A percentile compares a stretch with the other conserved stretches of the same genome.
phyloP scores from a whole-genome alignment of 2,329 filamentous ascomycete genomes.

The Talaromyces rugulosus region DNA sequence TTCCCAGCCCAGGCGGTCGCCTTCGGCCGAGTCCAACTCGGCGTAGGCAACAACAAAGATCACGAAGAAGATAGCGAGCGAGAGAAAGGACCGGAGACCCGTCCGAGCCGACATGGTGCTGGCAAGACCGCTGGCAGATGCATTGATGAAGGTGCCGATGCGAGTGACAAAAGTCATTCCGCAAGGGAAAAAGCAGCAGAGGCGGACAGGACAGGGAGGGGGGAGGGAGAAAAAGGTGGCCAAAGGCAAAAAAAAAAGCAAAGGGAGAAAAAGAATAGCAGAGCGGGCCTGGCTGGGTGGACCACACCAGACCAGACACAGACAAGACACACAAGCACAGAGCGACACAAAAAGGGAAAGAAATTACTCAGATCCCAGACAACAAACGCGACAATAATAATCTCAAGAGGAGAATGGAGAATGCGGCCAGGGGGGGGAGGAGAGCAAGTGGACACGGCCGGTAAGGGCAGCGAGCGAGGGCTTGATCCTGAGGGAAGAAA shows the following conservation, averaged over 20 bases:
- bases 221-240: not conserved
- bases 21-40: not conserved
- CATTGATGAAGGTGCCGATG: slow-evolving; percentile 9
- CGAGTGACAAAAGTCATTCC: slow-evolving; percentile 12
- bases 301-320: not conserved
- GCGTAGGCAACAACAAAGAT: slow-evolving; percentile 10
- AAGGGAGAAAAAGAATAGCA: not conserved
- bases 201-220: not conserved
- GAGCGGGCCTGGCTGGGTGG: not conserved
- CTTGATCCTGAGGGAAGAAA: no score
- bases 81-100: slow-evolving; percentile 11
- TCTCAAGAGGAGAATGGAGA: no score
- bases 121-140: slow-evolving; percentile 10
- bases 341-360: not conserved
- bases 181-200: not conserved
- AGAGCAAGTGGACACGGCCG: not conserved
- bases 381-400: no score
- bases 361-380: not conserved
- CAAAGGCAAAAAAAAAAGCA: not conserved
- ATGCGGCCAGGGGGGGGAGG: not conserved
- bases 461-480: no score
- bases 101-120: slow-evolving; percentile 10
- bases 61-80: slow-evolving; percentile 12
- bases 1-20: slow-evolving; percentile 9
- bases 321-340: not conserved